A percentile compares a stretch with the other conserved stretches of the same genome.
phyloP scores from a whole-genome alignment of 208 protist species.

The Endotrypanum monterogeii region DNA sequence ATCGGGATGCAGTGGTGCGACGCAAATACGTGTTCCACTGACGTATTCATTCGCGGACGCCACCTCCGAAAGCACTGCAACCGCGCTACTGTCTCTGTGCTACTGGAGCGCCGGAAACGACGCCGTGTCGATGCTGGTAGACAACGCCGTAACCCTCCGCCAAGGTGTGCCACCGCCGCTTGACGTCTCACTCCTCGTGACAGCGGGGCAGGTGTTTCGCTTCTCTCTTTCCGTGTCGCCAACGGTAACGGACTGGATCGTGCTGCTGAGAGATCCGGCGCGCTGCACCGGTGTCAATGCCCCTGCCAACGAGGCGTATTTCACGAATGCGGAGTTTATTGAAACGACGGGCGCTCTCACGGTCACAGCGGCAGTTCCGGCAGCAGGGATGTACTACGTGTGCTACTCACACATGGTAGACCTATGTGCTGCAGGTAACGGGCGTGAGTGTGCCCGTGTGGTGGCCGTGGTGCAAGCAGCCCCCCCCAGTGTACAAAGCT shows the following conservation, averaged over 20 bases:
- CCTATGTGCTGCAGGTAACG: constrained; percentile 31
- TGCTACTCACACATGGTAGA: constrained; percentile 74
- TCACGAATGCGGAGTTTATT: constrained; percentile 33
- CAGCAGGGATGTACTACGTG: constrained; percentile 67
- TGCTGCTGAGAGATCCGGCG: constrained; percentile 45
- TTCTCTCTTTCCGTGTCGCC: constrained; percentile 48
- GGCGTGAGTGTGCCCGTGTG: constrained; percentile 72
- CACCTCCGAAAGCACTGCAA: neutral
- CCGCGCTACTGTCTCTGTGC: constrained; percentile 49
- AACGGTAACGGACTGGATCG: constrained; percentile 60
- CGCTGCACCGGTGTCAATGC: constrained; percentile 49
- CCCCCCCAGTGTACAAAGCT: constrained; percentile 46
- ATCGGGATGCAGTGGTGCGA: constrained; percentile 24
- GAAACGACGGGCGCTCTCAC: constrained; percentile 12
- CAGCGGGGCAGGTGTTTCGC: constrained; percentile 43
- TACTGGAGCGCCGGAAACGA: constrained; percentile 50
- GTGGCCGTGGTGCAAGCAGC: constrained; percentile 64
- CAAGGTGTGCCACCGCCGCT: constrained; percentile 53
- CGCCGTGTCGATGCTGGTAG: constrained; percentile 46
- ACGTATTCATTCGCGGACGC: constrained; percentile 11
- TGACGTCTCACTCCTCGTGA: constrained; percentile 29
- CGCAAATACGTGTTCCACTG: constrained; percentile 25
- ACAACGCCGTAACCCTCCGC: constrained; percentile 40
- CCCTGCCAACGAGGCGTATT: constrained; percentile 37
- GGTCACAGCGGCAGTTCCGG: constrained; percentile 54